Base-by-base conservation (phyloP, 2,329 filamentous ascomycete genomes). In the Zasmidium citrigriseum region DNA sequence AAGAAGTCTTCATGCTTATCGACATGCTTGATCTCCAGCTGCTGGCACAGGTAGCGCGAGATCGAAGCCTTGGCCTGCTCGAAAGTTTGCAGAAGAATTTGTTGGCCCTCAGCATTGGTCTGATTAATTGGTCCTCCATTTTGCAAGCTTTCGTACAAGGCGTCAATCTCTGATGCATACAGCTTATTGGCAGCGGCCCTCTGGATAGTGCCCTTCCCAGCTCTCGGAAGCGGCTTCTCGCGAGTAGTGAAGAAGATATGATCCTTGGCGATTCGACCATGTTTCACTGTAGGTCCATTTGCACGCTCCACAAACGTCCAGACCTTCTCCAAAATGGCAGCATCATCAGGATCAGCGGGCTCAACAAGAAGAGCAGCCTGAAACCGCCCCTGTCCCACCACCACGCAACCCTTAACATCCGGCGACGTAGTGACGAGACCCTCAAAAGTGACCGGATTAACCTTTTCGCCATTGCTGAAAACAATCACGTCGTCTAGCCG, bases 161-260 rank as follows among this genome's bases (percentile, higher is more conserved):
- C 68, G 3, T 81, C 75, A 44, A 83, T 82, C 54, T 81, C 80
- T 1, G 74, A 61, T 2, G 65, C 66, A 41, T 81, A 83, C 1
- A 76, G 66, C 2, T 64, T 59, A 9, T 76, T 55, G 1, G 80
- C 78, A 0, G 72, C 70, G 0, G 70, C 69, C 2, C 80, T 73
- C 65, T 79, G 77, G 1, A 80, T 71, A 0, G 73, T 80, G 0
- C 78, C 76, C 64, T 83, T 83, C 10, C 77, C 75, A 0, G 80
- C 79, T 14, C 70, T 73, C 2, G 75, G 64, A 47, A 83, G 81
- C 0, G 78, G 77, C 64, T 80, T 80, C 2, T 72, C 69, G 10
- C 71, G 71, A 9, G 75, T 70, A 0, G 78, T 70, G 49, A 82
- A 69, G 0, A 75, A 67, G 41, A 83, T 73, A 53, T 73, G 76